phyloP scores from a whole-genome alignment of 768 basidiomycete species.

The Podaxis sp. region DNA sequence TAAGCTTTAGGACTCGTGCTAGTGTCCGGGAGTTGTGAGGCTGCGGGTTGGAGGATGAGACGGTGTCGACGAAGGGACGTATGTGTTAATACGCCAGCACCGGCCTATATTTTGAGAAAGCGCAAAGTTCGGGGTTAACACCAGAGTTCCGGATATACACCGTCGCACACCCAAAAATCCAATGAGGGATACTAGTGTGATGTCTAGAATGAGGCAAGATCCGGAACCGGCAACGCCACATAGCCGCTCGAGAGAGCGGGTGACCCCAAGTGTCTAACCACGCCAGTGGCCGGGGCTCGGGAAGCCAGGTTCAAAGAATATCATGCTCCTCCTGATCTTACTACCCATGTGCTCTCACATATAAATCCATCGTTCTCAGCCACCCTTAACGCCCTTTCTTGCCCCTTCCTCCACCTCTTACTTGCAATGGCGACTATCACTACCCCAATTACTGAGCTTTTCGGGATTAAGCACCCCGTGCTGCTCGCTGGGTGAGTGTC shows the following conservation, averaged over 20 bases:
- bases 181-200: no score
- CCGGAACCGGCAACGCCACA: not conserved
- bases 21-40: not conserved
- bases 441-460: constrained; percentile 87
- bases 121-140: not conserved
- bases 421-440: constrained; percentile 59
- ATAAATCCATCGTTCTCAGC: constrained; percentile 15
- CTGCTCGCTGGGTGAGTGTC: constrained; percentile 67
- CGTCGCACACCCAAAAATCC: not conserved
- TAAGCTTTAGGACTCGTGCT: not conserved
- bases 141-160: not conserved
- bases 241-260: not conserved
- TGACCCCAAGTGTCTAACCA: not conserved
- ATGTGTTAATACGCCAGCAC: not conserved
- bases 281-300: not conserved
- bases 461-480: constrained; percentile 87
- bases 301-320: not conserved
- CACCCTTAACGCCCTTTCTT: not conserved
- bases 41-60: not conserved
- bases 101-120: not conserved
- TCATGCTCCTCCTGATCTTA: not conserved
- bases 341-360: constrained; percentile 13
- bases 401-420: constrained; percentile 13
- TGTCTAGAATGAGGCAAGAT: not conserved
- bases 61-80: not conserved